Conservation (phyloP, 2,329 filamentous ascomycete genomes). For the Ophiostoma perfectum region DNA sequence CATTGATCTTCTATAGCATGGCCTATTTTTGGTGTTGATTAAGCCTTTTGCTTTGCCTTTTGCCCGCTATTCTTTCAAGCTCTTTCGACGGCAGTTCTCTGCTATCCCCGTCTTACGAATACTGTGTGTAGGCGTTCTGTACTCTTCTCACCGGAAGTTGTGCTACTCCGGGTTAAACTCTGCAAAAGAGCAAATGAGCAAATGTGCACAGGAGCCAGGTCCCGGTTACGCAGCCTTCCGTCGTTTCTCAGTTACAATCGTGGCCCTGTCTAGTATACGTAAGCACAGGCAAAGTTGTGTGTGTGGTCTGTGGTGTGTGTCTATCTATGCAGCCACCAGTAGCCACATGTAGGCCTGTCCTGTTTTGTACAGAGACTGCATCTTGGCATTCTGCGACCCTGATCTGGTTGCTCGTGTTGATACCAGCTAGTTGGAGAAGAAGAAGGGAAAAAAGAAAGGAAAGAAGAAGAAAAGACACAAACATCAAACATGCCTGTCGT, state of each 20-base stretch:
- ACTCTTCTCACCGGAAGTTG: not conserved
- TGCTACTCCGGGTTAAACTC: not conserved
- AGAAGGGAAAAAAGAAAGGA: not conserved
- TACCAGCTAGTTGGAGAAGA: not conserved
- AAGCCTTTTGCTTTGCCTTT: not conserved
- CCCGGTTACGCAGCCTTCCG: not conserved
- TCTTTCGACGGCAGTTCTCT: not conserved
- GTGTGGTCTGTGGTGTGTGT: not conserved
- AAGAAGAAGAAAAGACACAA: not conserved
- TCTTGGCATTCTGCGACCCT: constrained; percentile 1
- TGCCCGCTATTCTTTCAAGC: not conserved
- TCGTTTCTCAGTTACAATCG: not conserved
- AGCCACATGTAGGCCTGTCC: not conserved
- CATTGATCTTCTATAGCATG: not conserved
- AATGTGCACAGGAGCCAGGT: not conserved
- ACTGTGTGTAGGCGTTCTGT: not conserved
- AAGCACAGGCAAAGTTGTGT: not conserved
- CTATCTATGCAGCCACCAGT: constrained; percentile 6
- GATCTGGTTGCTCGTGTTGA: not conserved
- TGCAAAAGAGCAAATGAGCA: not conserved
- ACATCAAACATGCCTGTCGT: no score
- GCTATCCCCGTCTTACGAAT: not conserved
- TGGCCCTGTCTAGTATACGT: not conserved
- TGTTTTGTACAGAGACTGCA: not conserved
- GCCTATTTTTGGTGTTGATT: not conserved